phyloP scores from a whole-genome alignment of 805 yeast species.

The Kuraishia floccosa region DNA sequence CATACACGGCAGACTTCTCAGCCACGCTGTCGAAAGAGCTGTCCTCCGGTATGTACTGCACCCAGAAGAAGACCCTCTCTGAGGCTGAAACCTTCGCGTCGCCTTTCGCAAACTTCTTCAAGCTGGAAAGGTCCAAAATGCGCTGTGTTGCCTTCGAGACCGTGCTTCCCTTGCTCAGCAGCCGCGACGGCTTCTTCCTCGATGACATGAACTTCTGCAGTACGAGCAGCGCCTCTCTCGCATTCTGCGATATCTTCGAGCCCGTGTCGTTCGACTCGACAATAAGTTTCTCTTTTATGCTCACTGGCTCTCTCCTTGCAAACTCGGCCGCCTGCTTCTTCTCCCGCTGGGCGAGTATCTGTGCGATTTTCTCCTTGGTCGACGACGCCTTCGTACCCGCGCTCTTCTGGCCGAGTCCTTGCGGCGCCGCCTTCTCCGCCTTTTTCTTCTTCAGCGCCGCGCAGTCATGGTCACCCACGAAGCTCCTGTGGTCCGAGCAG shows the following conservation, averaged over 20 bases:
- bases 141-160: slow-evolving; percentile 9
- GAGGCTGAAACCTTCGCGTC: slow-evolving; percentile 27
- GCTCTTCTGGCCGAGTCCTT: slow-evolving; percentile 13
- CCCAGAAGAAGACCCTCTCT: slow-evolving; percentile 41
- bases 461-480: slow-evolving; percentile 20
- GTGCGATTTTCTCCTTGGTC: slow-evolving; percentile 6
- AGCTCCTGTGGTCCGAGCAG: slow-evolving; percentile 37
- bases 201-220: slow-evolving; percentile 10
- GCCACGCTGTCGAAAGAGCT: slow-evolving; percentile 3
- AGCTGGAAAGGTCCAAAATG: slow-evolving; percentile 22
- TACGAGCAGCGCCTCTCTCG: slow-evolving; percentile 10
- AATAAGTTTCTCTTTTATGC: slow-evolving; percentile 6
- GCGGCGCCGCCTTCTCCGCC: slow-evolving; percentile 9
- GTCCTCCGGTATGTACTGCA: slow-evolving; percentile 25
- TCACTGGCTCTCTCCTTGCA: slow-evolving; percentile 5
- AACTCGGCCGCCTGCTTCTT: slow-evolving; percentile 36
- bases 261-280: slow-evolving; percentile 2
- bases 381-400: slow-evolving; percentile 5
- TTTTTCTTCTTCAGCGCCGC: slow-evolving; percentile 2
- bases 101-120: slow-evolving; percentile 40
- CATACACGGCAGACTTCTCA: slow-evolving; percentile 23
- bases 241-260: slow-evolving; percentile 6
- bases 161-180: background rate
- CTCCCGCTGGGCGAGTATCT: slow-evolving; percentile 31
- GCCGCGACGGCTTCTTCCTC: slow-evolving; percentile 1